A percentile compares a stretch with the other conserved stretches of the same genome.
phyloP scores from a whole-genome alignment of 257 asterid genomes.

The Gentiana straminea region DNA sequence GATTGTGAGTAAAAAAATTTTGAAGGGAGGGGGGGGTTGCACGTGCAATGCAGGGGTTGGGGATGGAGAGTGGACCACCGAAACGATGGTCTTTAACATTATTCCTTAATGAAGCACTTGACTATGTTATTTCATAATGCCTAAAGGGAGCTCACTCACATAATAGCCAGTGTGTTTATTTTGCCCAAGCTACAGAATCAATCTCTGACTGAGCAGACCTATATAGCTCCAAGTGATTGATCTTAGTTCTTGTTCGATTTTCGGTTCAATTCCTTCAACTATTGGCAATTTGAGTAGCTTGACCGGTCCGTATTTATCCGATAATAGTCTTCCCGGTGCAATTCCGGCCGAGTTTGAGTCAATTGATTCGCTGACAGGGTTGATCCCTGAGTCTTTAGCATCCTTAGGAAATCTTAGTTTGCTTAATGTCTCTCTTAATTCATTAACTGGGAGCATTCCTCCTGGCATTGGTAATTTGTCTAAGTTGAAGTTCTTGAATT shows the following conservation, averaged over 20 bases:
- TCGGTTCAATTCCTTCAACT: conserved; percentile 47
- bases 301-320: conserved; percentile 45
- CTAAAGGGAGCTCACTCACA: too few species aligned
- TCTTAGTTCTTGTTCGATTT: conserved; percentile 62
- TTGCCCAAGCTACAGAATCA: conserved; percentile 87
- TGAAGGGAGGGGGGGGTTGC: too few species aligned
- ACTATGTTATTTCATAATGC: too few species aligned
- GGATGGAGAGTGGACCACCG: too few species aligned
- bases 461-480: conserved; percentile 48
- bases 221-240: conserved; percentile 69
- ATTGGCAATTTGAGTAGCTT: conserved; percentile 73
- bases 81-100: too few species aligned
- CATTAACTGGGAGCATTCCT: conserved; percentile 54
- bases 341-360: conserved; percentile 46
- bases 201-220: conserved; percentile 75
- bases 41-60: too few species aligned
- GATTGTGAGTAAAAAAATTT: too few species aligned
- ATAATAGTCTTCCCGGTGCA: conserved; percentile 47
- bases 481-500: conserved; percentile 45
- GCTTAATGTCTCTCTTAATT: conserved; percentile 60
- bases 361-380: conserved; percentile 57
- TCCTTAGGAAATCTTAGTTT: conserved; percentile 47
- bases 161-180: too few species aligned
- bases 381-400: conserved; percentile 28
- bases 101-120: too few species aligned